Conservation (phyloP, 495 filamentous ascomycete species). For the Aeminium ludgeri region DNA sequence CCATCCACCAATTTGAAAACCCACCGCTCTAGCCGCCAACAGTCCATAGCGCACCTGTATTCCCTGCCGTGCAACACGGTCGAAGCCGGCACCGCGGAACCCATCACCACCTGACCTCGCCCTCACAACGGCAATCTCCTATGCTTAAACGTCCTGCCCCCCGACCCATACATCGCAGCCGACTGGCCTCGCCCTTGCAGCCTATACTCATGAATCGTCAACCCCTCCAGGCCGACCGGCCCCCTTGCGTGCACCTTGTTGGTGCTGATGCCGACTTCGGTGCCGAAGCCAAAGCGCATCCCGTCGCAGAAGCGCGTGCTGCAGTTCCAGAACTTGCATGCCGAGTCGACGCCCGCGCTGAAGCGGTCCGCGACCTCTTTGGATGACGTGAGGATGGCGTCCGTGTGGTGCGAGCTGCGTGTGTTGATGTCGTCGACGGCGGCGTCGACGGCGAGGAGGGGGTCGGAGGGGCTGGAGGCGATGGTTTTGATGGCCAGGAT, state of each 20-base stretch:
- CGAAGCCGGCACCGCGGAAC: too few species aligned
- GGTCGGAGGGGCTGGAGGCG: slow-evolving; percentile 20
- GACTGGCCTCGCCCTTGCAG: slow-evolving; percentile 65
- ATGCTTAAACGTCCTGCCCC: slow-evolving; percentile 55
- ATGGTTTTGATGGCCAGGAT: slow-evolving; percentile 74
- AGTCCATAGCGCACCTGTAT: too few species aligned
- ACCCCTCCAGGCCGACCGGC: slow-evolving; percentile 80
- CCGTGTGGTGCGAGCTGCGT: slow-evolving; percentile 89
- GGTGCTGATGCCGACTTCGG: slow-evolving; percentile 93
- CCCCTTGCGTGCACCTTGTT: slow-evolving; percentile 95
- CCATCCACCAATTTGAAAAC: too few species aligned
- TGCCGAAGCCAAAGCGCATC: slow-evolving; percentile 93
- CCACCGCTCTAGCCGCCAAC: neutral
- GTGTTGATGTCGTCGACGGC: slow-evolving; percentile 80
- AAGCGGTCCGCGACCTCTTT: slow-evolving; percentile 52
- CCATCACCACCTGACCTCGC: too few species aligned
- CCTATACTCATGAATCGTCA: slow-evolving; percentile 95
- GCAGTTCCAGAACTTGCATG: slow-evolving; percentile 93
- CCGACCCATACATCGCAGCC: slow-evolving; percentile 55
- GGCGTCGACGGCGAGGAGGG: slow-evolving; percentile 33
- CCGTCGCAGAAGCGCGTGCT: slow-evolving; percentile 90
- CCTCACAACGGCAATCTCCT: slow-evolving; percentile 31
- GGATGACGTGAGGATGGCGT: slow-evolving; percentile 65
- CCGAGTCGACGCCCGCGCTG: slow-evolving; percentile 69
- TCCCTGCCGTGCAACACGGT: too few species aligned